Conservation (phyloP, 2,329 filamentous ascomycete genomes). For the Ceratocystis diversiconidia region DNA sequence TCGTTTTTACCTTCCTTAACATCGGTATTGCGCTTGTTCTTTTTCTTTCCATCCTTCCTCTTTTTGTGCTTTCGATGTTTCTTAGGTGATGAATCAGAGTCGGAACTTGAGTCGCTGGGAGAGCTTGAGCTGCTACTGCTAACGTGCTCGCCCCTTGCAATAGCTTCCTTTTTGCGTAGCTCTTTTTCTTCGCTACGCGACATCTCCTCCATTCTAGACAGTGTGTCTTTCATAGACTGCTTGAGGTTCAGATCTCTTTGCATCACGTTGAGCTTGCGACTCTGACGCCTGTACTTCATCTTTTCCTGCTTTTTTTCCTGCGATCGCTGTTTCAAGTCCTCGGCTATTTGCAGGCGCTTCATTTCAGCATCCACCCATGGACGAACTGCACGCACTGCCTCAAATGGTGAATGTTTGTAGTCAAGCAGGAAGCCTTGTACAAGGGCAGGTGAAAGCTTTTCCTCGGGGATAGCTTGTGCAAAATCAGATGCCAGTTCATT, state of each 20-base stretch:
- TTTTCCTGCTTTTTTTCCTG: background rate
- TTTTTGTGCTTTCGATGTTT: conserved; percentile 6
- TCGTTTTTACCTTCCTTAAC: background rate
- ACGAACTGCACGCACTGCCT: conserved; percentile 38
- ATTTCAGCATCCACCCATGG: conserved; percentile 13
- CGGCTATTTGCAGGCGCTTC: conserved; percentile 7
- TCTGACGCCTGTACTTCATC: conserved; percentile 1
- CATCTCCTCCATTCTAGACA: background rate
- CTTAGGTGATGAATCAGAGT: background rate
- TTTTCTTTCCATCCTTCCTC: background rate
- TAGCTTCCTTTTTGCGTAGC: background rate
- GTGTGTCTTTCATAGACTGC: conserved; percentile 10
- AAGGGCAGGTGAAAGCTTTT: conserved; percentile 43
- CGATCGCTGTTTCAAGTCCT: background rate
- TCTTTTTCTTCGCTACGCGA: conserved; percentile 5
- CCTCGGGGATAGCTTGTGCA: conserved; percentile 37
- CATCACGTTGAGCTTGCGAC: conserved; percentile 6
- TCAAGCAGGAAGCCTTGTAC: conserved; percentile 52
- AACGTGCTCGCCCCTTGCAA: background rate
- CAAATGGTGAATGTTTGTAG: conserved; percentile 41
- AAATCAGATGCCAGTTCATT: conserved; percentile 28
- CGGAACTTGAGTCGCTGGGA: background rate
- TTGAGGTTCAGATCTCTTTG: conserved; percentile 12
- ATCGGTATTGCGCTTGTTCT: background rate
- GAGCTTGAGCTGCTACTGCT: conserved; percentile 1